A percentile compares a stretch with the other conserved stretches of the same genome.
Evolutionary conservation across 768 basidiomycete genomes (phyloP).

Genomic region (Suillus paluster): DNA sequence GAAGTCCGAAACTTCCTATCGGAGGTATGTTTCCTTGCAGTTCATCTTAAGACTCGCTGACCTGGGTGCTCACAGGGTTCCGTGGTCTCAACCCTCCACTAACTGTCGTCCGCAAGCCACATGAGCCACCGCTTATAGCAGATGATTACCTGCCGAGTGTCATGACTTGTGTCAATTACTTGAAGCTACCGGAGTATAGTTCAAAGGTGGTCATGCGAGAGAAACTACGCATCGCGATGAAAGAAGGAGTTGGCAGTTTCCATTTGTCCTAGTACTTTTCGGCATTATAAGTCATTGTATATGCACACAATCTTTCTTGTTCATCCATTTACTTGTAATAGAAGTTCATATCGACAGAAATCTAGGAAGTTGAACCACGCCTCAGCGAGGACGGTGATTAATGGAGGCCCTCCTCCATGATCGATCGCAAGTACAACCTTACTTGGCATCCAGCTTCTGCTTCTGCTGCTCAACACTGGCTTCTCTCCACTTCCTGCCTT

Average conservation of each 20-base stretch:
- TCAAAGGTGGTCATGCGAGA: conserved; percentile 83
- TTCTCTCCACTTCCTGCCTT: too few relatives aligned
- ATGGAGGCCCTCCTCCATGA: too few relatives aligned
- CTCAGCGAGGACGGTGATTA: too few relatives aligned
- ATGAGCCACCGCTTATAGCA: conserved; percentile 86
- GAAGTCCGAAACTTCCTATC: conserved; percentile 94
- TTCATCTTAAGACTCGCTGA: conserved; percentile 3
- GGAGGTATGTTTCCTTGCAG: conserved; percentile 64
- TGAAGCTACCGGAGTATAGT: conserved; percentile 96
- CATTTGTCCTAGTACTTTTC: conserved; percentile 76
- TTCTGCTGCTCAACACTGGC: too few relatives aligned
- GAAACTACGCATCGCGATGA: conserved; percentile 84
- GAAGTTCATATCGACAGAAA: not conserved
- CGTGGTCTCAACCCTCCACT: conserved; percentile 91
- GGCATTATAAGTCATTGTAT: conserved; percentile 26
- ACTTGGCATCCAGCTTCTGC: too few relatives aligned
- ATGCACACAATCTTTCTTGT: conserved; percentile 16
- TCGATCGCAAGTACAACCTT: too few relatives aligned
- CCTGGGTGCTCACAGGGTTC: conserved; percentile 64
- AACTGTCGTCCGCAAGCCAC: conserved; percentile 96
- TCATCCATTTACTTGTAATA: conserved; percentile 10
- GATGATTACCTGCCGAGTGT: conserved; percentile 97
- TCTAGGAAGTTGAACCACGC: too few relatives aligned
- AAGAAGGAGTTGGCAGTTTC: conserved; percentile 96
- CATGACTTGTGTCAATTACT: conserved; percentile 98